A percentile compares a stretch with the other conserved stretches of the same genome.
Evolutionary conservation across 768 basidiomycete genomes (phyloP).

Genomic region (Mrakia frigida): DNA sequence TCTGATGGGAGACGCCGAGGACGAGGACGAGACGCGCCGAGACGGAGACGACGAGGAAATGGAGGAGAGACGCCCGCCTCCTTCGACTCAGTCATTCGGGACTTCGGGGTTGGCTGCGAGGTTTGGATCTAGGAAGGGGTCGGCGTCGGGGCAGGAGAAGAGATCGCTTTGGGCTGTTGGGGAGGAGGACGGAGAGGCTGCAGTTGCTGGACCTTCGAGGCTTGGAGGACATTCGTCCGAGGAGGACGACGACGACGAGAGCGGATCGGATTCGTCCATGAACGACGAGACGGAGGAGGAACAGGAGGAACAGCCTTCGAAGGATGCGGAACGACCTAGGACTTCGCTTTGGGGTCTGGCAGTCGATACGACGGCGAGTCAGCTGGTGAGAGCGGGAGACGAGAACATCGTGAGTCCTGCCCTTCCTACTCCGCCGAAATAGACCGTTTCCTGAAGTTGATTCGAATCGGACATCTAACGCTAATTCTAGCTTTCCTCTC

Average conservation of each 20-base stretch:
- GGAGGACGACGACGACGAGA: not conserved
- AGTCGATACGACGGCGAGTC: not conserved
- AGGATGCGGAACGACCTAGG: not conserved
- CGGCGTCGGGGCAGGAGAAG: not conserved
- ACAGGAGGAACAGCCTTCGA: not conserved
- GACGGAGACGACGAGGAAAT: not conserved
- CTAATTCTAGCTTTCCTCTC: not conserved
- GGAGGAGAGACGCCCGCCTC: not conserved
- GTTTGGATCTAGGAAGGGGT: not conserved
- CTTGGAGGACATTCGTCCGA: not conserved
- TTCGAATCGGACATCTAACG: not conserved
- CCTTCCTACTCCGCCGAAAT: too few species aligned
- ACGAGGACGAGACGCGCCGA: not conserved
- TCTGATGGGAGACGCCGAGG: not conserved
- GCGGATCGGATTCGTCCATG: not conserved
- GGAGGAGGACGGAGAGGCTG: not conserved
- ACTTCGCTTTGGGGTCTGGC: not conserved
- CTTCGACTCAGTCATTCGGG: not conserved
- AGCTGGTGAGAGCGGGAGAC: not conserved
- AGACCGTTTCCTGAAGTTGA: too few species aligned
- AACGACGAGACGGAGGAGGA: not conserved
- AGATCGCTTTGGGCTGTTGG: not conserved
- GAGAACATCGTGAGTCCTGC: constrained; percentile 3
- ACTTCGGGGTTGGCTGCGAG: not conserved
- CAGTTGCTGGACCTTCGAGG: not conserved